Evolutionary conservation across 495 filamentous ascomycete species (phyloP), one percentile per base, ranked within the genome.

Genomic region (Aspergillus campestris): DNA sequence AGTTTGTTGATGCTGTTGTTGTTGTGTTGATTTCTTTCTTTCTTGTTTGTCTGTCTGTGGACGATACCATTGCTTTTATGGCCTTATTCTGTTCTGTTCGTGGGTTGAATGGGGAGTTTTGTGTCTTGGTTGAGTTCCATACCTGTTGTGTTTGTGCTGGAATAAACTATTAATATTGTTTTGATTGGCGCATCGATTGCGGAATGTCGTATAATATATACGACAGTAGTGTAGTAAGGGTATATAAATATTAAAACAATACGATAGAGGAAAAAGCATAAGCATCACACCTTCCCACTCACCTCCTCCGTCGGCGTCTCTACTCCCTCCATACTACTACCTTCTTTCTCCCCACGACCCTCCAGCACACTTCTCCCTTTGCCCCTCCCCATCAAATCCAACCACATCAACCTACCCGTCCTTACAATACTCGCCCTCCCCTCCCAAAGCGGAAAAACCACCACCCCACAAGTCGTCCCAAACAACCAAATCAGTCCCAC

Each of bases 401-500:
- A 53, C 29, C 62, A 73, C 50, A 95, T 87, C 42, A 73, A 67
- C 60, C 78, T 80, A 49, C 78, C 65, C 0, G 85, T 88, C 29
- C 75, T 66, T 1, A 53, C 55, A 44, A 90, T 82, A 12, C 81
- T 89, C 49, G 75, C 59, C 9, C 89, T 65, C 0, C 89, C 87
- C 55, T 95, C 87, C 60, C 75, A 94, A 3, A 95, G 59, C 18
- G 89, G 90, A 65, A 86, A 95, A 3, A 95, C 27, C 0, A 86
- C 87, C 5, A 95, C 89, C 12, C 77, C 81, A 48, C 81, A 71
- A 7, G 81, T 65, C 0, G 81, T 85, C 56, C 73, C 79, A 59
- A 95, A 94, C 51, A 95, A 73, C 90, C 89, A 95, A 27, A 90
- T 61, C 38, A 95, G 85, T 0, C 87, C 89, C 3, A 95, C 84